A percentile compares a stretch with the other conserved stretches of the same genome.
Evolutionary conservation across 2,329 filamentous ascomycete genomes (phyloP).

Genomic region (Penicillium sp.): DNA sequence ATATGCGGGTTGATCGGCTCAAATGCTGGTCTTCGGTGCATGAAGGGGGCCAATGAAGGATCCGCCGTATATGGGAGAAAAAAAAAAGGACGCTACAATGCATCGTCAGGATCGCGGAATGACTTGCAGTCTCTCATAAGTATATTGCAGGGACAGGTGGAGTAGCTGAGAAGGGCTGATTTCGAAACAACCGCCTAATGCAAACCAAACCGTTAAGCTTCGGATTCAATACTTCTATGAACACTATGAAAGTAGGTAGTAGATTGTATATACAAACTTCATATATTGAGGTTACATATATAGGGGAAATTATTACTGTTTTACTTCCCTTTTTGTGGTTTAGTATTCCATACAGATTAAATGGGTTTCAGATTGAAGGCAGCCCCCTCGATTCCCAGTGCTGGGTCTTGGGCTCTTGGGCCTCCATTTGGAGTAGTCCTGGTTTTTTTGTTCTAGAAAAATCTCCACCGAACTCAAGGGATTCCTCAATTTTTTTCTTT

Average conservation of each 20-base stretch:
- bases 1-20: slow-evolving; percentile 25
- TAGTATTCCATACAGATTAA: background rate
- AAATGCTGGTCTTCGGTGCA: slow-evolving; percentile 25
- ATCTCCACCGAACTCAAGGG: slow-evolving; percentile 14
- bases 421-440: background rate
- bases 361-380: slow-evolving; percentile 14
- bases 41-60: slow-evolving; percentile 16
- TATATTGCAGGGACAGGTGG: slow-evolving; percentile 25
- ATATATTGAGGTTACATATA: background rate
- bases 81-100: slow-evolving; percentile 11
- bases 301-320: background rate
- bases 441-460: slow-evolving; percentile 20
- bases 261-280: background rate
- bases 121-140: slow-evolving; percentile 19
- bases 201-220: slow-evolving; percentile 4
- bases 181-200: slow-evolving; percentile 4
- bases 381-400: background rate
- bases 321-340: background rate
- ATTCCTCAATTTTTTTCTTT: slow-evolving; percentile 18
- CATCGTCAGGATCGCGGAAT: slow-evolving; percentile 13
- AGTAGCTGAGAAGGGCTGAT: slow-evolving; percentile 6
- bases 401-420: slow-evolving; percentile 6
- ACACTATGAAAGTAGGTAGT: background rate
- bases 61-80: background rate
- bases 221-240: slow-evolving; percentile 6